These are phyloP conservation scores for Chlorophyllum brunneum DNA, from an alignment of 768 basidiomycete genomes.

Conservation along the genomic window DNA sequence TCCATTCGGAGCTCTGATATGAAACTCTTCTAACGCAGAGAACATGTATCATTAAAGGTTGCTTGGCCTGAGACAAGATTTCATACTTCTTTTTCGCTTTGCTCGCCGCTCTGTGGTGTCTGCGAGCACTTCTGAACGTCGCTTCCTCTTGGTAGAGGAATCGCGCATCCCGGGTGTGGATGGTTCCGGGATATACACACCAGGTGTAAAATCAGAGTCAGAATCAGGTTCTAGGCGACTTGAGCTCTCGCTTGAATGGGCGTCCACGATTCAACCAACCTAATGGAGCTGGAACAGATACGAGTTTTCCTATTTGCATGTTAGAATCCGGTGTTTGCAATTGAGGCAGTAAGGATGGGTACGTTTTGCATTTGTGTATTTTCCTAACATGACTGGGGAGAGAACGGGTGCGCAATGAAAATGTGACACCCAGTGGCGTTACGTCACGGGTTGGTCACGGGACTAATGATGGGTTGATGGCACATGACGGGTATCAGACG, in stretches of 20 bases:
- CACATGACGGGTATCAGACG: background rate
- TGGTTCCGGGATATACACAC: constrained; percentile 30
- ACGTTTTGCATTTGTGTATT: constrained; percentile 26
- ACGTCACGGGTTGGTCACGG: background rate
- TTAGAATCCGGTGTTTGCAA: background rate
- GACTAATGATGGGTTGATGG: background rate
- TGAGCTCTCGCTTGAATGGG: background rate
- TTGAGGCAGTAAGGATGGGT: background rate
- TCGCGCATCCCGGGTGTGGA: constrained; percentile 25
- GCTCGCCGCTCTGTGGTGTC: background rate
- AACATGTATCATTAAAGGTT: background rate
- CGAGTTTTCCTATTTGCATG: constrained; percentile 24
- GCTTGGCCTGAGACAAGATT: background rate
- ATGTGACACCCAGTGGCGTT: background rate
- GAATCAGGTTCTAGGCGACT: constrained; percentile 37
- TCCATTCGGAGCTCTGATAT: background rate
- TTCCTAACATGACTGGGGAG: background rate
- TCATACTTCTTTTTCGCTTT: constrained; percentile 14
- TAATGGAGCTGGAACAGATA: constrained; percentile 32
- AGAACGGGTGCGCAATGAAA: background rate
- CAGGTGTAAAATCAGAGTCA: constrained; percentile 47
- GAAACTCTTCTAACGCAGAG: background rate
- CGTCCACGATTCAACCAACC: constrained; percentile 22
- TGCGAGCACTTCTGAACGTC: background rate
- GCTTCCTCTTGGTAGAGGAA: constrained; percentile 11